Evolutionary conservation across 2,329 filamentous ascomycete genomes (phyloP).

Genomic region (Corinectria fuckeliana): DNA sequence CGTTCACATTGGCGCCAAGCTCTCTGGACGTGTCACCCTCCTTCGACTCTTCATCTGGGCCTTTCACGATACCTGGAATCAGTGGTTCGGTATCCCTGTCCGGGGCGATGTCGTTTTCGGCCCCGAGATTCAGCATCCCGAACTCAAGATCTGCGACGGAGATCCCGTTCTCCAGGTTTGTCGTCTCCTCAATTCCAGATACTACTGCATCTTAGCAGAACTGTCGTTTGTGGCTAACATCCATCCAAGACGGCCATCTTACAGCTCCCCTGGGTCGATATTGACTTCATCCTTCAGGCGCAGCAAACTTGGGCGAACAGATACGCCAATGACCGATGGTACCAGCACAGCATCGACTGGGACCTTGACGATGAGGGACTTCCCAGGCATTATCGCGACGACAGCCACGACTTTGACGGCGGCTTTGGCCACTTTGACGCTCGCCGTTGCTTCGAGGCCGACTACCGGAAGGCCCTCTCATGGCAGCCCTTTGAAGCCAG

Average conservation of each 20-base stretch:
- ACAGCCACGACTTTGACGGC: constrained; percentile 30
- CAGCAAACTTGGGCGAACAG: constrained; percentile 55
- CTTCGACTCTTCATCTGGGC: constrained; percentile 46
- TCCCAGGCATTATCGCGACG: constrained; percentile 12
- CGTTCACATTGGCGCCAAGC: constrained; percentile 51
- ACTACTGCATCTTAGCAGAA: no score
- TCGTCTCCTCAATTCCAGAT: neutral
- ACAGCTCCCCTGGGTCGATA: constrained; percentile 51
- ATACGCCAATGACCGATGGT: constrained; percentile 44
- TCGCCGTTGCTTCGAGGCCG: constrained; percentile 45
- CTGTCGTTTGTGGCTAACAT: constrained; percentile 11
- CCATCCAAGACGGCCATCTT: constrained; percentile 51
- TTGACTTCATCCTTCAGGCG: constrained; percentile 55
- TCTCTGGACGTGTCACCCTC: constrained; percentile 51
- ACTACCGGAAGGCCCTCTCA: constrained; percentile 40
- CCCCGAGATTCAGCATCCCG: constrained; percentile 9
- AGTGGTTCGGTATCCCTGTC: constrained; percentile 43
- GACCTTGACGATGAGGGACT: constrained; percentile 3
- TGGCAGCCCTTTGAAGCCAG: constrained; percentile 32
- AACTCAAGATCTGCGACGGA: constrained; percentile 37
- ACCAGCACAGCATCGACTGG: constrained; percentile 41
- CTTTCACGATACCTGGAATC: constrained; percentile 48
- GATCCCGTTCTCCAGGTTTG: constrained; percentile 54
- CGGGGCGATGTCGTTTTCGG: constrained; percentile 21
- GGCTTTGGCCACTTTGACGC: constrained; percentile 42